phyloP scores from a whole-genome alignment of 257 asterid genomes.

The Solanum paucissectum region DNA sequence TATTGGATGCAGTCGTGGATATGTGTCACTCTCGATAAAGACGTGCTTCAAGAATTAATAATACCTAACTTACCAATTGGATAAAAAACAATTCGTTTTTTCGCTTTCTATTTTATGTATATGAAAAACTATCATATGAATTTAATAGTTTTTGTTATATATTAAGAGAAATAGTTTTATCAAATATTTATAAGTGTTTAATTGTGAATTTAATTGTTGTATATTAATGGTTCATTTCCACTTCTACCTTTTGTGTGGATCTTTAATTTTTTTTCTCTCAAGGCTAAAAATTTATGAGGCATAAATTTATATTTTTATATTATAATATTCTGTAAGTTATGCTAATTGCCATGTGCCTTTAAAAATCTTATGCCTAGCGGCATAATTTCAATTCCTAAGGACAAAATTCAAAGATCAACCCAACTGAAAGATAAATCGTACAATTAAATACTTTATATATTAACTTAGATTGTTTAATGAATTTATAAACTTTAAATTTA shows the following conservation, averaged over 20 bases:
- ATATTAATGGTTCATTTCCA: not conserved
- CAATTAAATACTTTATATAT: not conserved
- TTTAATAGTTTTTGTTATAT: not conserved
- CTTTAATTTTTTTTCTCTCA: too few relatives aligned
- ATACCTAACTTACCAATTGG: not conserved
- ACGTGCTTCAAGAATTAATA: not conserved
- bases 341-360: not conserved
- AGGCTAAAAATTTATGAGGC: accelerated
- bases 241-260: accelerated
- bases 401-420: not conserved
- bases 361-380: not conserved
- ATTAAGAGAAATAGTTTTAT: not conserved
- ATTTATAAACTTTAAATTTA: too few relatives aligned
- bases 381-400: too few relatives aligned
- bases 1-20: not conserved
- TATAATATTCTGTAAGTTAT: too few relatives aligned
- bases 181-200: not conserved
- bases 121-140: not conserved
- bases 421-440: not conserved
- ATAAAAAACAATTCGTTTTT: not conserved
- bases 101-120: not conserved
- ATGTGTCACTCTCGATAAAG: not conserved
- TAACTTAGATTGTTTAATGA: not conserved
- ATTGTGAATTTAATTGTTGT: not conserved
- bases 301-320: too few relatives aligned